Evolutionary conservation across 345 rosid species (phyloP), one percentile per base, ranked within the genome.

Genomic region (Acer campestre): DNA sequence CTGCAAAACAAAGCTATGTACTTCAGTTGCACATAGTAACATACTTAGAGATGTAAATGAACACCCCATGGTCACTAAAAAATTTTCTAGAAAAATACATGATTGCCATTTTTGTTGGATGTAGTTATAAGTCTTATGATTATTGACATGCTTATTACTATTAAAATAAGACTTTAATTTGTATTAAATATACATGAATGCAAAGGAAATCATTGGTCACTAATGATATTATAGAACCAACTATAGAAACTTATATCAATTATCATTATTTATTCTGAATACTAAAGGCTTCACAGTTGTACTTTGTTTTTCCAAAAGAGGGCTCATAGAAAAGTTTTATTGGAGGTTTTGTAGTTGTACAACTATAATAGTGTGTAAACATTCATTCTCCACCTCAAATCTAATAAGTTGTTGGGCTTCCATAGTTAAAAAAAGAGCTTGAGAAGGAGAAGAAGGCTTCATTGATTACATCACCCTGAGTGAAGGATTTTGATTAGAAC

Each of bases 11-110:
- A 94, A 90, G 91, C 82, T 25, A 25, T 2, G 1, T 78, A 95
- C 97, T 27, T 84, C 90, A n/a, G 94, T 80, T 79, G 90, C 96
- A 70, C 94, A 93, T 44, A 83, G 88, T 79, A 85, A 85, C 78
- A 81, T 94, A 81, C 94, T 96, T 4, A 85, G 81, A 84, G 89
- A 94, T 84, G 87, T 64, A 74, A 82, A 81, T 56, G 98, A 95
- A 85, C 95, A 94, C 74, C 97, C 97, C 27, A 95, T 95, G 99
- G 99, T 95, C 74, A 90, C 3, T 29, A 62, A 73, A 61, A 46
- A 1, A 2, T 20, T 20, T 25, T 1, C 3, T 48, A 9, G 25
- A 16, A 62, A 18, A 71, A 44, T 22, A 74, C 61, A 13, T 40
- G 49, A 27, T 48, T 44, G 27, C 20, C n/a, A 6, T 18, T 48